Evolutionary conservation across 1,284 basidiomycete genomes (phyloP), one percentile per base, ranked within the genome.

Genomic region (Naganishia albida): DNA sequence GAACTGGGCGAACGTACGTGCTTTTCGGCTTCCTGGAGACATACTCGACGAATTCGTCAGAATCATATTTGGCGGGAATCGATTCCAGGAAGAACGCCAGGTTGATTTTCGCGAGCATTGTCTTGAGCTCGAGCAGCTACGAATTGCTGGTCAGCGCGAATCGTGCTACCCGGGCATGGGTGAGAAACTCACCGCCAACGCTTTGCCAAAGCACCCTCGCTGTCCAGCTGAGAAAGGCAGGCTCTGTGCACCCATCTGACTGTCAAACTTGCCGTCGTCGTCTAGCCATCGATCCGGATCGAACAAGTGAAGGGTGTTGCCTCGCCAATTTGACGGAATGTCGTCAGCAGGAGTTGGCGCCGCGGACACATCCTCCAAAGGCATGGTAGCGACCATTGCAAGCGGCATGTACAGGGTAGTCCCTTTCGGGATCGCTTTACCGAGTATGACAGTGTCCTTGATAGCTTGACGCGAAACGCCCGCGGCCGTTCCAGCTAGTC

Each of bases 171-270:
- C 26, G 26, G 60, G 16, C 6, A n/a, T 12, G 2, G 30, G 10
- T 30, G 10, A 20, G 7, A 20, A 30, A 69, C 73, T 70, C 62
- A 73, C 74, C n/a, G 75, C 75, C 10, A 76, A 67, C 12, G 71
- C 69, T 40, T 72, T 72, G 18, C 75, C 75, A 46, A 74, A 75
- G 65, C 75, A 76, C 20, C 70, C 70, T 23, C 75, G 54, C 56
- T 73, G 73, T 42, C 75, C 75, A 3, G 66, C 26, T 7, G 70
- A 71, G 62, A 75, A 76, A 8, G 72, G 73, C 20, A 72, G 16
- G 49, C 68, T 72, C 7, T 74, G 72, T 46, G 50, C 20, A 7
- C 75, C 74, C 2, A 72, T 70, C 54, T 69, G 69, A 18, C 63
- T 20, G 44, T 76, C 70, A 52, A 74, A 75, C 25, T 60, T 39